Evolutionary conservation across 805 yeast genomes (phyloP), one percentile per base, ranked within the genome.

Genomic region (Candida sakaeoensis): DNA sequence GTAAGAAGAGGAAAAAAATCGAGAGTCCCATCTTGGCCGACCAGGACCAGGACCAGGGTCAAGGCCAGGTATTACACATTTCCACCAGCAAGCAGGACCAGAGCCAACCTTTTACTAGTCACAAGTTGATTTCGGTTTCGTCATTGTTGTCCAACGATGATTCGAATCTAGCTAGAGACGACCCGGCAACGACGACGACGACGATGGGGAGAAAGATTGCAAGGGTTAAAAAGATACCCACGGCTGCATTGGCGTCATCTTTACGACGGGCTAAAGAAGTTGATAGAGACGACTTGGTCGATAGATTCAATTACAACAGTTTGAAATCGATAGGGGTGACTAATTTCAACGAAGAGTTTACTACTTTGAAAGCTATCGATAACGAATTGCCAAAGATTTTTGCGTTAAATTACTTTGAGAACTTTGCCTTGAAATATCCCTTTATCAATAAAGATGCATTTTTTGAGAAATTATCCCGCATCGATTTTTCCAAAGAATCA

Each of bases 361-460:
- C 67, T 39, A 66, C 59, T 30, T 55, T 68, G 47, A 59, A 58
- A 39, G 50, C 65, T 9, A 55, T 66, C 23, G 54, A 59, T 32
- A 45, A 41, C 7, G 53, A 54, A 16, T 48, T 66, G 15, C 68
- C 72, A 3, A 24, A 45, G n/a, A 52, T 48, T 6, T 66, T 66
- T 42, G 56, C 57, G 17, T 49, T 47, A 36, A 64, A 60, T 37
- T 69, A 54, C 47, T 67, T 69, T 40, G 62, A 63, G 42, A 65
- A 63, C 48, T 68, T 55, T 44, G 63, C 58, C 39, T 44, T 52
- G 45, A 48, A 52, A 45, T 66, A 63, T 46, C 72, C 72, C 14
- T 62, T 67, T 42, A 46, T 68, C 12, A 46, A 53, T 39, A 55
- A 53, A 37, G 42, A 40, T 7, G 39, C 28, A 21, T 52, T 61